phyloP scores from a whole-genome alignment of 2,329 filamentous ascomycete species.

The Trichoderma harzianum region DNA sequence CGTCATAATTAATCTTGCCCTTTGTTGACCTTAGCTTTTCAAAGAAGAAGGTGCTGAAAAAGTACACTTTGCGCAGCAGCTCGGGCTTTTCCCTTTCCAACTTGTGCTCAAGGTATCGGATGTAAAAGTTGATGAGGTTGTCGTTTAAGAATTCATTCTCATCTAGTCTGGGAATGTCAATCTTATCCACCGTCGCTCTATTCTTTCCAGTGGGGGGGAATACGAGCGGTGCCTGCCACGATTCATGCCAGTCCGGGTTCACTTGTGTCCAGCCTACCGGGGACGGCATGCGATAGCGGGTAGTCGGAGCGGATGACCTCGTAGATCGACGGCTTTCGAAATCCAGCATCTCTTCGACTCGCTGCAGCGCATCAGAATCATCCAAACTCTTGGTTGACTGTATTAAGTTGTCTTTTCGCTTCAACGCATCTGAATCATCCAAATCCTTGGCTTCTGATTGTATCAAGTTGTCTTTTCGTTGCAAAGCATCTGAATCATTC shows the following conservation, averaged over 20 bases:
- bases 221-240: constrained; percentile 58
- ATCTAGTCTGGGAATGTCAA: constrained; percentile 74
- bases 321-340: constrained; percentile 28
- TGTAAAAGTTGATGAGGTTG: constrained; percentile 84
- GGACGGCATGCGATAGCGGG: constrained; percentile 16
- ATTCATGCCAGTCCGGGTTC: constrained; percentile 49
- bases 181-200: constrained; percentile 63
- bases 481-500: background rate
- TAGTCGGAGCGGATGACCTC: constrained; percentile 21
- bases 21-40: constrained; percentile 64
- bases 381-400: background rate
- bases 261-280: constrained; percentile 46
- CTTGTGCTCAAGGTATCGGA: constrained; percentile 66
- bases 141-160: constrained; percentile 89
- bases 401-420: constrained; percentile 19
- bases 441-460: background rate
- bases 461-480: no score
- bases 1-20: constrained; percentile 73
- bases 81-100: constrained; percentile 54
- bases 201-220: constrained; percentile 58
- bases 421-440: background rate
- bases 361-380: background rate
- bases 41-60: constrained; percentile 94
- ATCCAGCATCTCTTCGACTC: background rate
- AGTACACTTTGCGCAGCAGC: constrained; percentile 65